Evolutionary conservation across 352 stramenopile genomes (phyloP).

Genomic region (Pythium diclinum): DNA sequence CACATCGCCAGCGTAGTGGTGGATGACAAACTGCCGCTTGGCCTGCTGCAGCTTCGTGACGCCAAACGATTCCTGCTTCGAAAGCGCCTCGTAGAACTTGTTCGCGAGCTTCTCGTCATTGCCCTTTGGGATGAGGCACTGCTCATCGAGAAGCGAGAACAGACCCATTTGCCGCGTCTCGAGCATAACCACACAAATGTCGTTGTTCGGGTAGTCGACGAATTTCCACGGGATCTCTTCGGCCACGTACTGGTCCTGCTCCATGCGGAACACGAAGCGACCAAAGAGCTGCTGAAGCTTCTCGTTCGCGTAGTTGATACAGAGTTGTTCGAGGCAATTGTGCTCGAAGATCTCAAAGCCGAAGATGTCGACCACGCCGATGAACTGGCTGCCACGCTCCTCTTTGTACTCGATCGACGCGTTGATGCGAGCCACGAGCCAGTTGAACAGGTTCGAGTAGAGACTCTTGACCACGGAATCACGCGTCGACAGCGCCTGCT

Average conservation of each 20-base stretch:
- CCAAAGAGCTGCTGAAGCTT: slow-evolving; percentile 86
- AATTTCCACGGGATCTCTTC: slow-evolving; percentile 89
- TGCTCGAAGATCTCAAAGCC: slow-evolving; percentile 89
- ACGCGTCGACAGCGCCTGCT: slow-evolving; percentile 69
- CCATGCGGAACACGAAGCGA: slow-evolving; percentile 80
- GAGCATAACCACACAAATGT: slow-evolving; percentile 70
- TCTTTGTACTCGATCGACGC: slow-evolving; percentile 85
- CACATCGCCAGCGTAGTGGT: slow-evolving; percentile 84
- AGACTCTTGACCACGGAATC: slow-evolving; percentile 87
- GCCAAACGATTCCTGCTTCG: slow-evolving; percentile 62
- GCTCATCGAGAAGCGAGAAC: slow-evolving; percentile 82
- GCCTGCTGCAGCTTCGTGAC: slow-evolving; percentile 74
- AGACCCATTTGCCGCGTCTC: slow-evolving; percentile 74
- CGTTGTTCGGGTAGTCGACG: slow-evolving; percentile 87
- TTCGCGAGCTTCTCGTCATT: slow-evolving; percentile 84
- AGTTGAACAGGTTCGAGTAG: slow-evolving; percentile 91
- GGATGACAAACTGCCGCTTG: slow-evolving; percentile 81
- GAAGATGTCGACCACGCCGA: slow-evolving; percentile 91
- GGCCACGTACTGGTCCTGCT: slow-evolving; percentile 79
- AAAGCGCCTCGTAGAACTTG: slow-evolving; percentile 73
- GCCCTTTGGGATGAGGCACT: slow-evolving; percentile 78
- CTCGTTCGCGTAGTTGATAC: slow-evolving; percentile 89
- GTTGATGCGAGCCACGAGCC: slow-evolving; percentile 94
- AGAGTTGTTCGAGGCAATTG: slow-evolving; percentile 91
- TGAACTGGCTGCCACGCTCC: slow-evolving; percentile 68